Evolutionary conservation across 2,329 filamentous ascomycete genomes (phyloP).

Genomic region (Sphaerulina vaccinii): DNA sequence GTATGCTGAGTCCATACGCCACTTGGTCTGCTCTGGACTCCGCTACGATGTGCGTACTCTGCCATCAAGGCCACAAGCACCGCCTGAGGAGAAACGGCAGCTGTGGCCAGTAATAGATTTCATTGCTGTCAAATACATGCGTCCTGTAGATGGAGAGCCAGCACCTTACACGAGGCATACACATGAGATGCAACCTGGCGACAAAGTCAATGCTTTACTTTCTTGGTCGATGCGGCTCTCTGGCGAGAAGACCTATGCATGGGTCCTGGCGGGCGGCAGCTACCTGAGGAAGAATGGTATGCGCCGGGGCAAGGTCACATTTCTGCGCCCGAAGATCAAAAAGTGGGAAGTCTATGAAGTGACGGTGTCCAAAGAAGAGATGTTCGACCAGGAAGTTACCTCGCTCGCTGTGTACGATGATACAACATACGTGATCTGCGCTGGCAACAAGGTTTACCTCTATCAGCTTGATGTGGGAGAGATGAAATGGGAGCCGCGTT

Average conservation of each 20-base stretch:
- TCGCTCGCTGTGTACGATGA: conserved; percentile 57
- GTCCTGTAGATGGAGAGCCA: conserved; percentile 3
- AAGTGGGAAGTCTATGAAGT: conserved; percentile 55
- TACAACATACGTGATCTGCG: conserved; percentile 54
- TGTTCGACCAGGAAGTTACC: conserved; percentile 53
- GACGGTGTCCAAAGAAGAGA: conserved; percentile 44
- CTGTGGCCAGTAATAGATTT: conserved; percentile 49
- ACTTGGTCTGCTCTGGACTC: conserved; percentile 51
- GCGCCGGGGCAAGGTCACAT: conserved; percentile 49
- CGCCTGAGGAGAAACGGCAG: conserved; percentile 37
- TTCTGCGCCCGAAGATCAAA: conserved; percentile 33
- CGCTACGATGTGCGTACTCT: conserved; percentile 36
- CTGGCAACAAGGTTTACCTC: conserved; percentile 44
- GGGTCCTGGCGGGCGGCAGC: conserved; percentile 55
- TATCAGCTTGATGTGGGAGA: conserved; percentile 39
- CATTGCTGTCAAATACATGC: conserved; percentile 32
- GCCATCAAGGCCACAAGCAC: conserved; percentile 22
- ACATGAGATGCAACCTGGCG: conserved; percentile 53
- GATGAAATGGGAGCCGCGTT: conserved; percentile 32
- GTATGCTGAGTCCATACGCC: conserved; percentile 34
- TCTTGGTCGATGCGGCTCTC: conserved; percentile 56
- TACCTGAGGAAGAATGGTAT: conserved; percentile 45
- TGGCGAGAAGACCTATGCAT: conserved; percentile 59
- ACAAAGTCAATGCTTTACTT: conserved; percentile 59
- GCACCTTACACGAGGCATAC: conserved; percentile 7